Evolutionary conservation across 768 basidiomycete genomes (phyloP).

Genomic region (Podaxis mareebaensis): DNA sequence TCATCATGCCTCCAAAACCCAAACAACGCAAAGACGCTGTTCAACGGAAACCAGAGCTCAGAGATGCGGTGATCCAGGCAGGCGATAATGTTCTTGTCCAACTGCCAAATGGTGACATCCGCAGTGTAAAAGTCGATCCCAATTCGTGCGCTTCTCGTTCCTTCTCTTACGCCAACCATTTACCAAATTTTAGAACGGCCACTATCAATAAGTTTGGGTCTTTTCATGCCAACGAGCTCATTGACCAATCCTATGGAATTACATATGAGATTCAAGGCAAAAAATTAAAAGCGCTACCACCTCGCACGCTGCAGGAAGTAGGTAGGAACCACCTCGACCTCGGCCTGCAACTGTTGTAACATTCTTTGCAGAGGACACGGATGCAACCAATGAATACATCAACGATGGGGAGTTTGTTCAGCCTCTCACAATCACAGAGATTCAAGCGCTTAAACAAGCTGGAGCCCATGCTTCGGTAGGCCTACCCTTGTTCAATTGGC

Average conservation of each 20-base stretch:
- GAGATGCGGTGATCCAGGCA: conserved; percentile 44
- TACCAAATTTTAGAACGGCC: conserved; percentile 49
- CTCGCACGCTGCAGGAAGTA: conserved; percentile 72
- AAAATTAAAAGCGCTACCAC: conserved; percentile 61
- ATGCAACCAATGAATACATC: conserved; percentile 95
- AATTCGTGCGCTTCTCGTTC: conserved; percentile 55
- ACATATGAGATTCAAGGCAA: conserved; percentile 84
- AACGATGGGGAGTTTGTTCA: conserved; percentile 85
- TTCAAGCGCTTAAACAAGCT: conserved; percentile 77
- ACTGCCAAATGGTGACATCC: conserved; percentile 79
- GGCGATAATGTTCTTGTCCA: conserved; percentile 80
- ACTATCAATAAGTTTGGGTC: conserved; percentile 85
- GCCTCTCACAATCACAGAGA: conserved; percentile 81
- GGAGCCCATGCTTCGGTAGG: conserved; percentile 78
- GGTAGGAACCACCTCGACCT: conserved; percentile 47
- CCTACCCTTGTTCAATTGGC: conserved; percentile 18
- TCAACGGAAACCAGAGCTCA: not conserved
- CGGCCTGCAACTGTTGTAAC: conserved; percentile 9
- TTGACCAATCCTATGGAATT: conserved; percentile 84
- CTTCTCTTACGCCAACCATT: conserved; percentile 5
- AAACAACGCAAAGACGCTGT: conserved; percentile 1
- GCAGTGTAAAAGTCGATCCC: conserved; percentile 69
- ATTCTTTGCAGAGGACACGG: conserved; percentile 78
- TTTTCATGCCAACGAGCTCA: conserved; percentile 75
- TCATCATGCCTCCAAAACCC: conserved; percentile 8